Percentiles rank a stretch among this genome's conserved stretches.
Evolutionary conservation across 2,329 filamentous ascomycete species (phyloP).

Genomic region (Phoma herbarum): DNA sequence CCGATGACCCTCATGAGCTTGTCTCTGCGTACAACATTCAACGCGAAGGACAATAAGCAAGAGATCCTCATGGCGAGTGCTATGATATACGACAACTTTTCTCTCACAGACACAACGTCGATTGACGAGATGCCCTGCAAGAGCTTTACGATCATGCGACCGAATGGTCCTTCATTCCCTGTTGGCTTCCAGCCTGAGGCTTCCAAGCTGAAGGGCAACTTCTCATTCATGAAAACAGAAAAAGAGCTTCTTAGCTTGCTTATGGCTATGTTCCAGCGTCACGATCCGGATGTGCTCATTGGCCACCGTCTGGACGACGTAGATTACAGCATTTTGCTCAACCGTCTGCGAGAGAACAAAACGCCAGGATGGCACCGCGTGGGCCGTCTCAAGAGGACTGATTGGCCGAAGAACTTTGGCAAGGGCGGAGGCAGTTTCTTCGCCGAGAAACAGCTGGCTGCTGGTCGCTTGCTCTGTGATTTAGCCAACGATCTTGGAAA

Average conservation of each 20-base stretch:
- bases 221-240: slow-evolving; percentile 85
- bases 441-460: slow-evolving; percentile 86
- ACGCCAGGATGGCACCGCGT: slow-evolving; percentile 95
- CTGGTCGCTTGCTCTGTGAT: slow-evolving; percentile 91
- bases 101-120: slow-evolving; percentile 84
- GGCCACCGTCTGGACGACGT: slow-evolving; percentile 97
- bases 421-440: slow-evolving; percentile 91
- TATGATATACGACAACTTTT: slow-evolving; percentile 90
- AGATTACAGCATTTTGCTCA: slow-evolving; percentile 90
- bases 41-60: slow-evolving; percentile 92
- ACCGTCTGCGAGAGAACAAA: slow-evolving; percentile 86
- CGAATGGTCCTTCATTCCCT: slow-evolving; percentile 78
- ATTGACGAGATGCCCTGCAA: slow-evolving; percentile 88
- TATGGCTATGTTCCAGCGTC: slow-evolving; percentile 83
- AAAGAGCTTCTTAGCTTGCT: slow-evolving; percentile 87
- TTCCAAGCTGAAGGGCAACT: slow-evolving; percentile 76
- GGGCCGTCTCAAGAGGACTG: slow-evolving; percentile 80
- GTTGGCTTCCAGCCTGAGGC: slow-evolving; percentile 84
- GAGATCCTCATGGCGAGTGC: slow-evolving; percentile 93
- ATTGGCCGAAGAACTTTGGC: slow-evolving; percentile 88
- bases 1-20: slow-evolving; percentile 97
- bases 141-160: slow-evolving; percentile 91
- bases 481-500: slow-evolving; percentile 96
- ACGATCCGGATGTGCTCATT: slow-evolving; percentile 92
- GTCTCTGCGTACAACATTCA: slow-evolving; percentile 85